A percentile compares a stretch with the other conserved stretches of the same genome.
These are phyloP conservation scores for Vitis riparia DNA, from an alignment of 164 flowering plant species.

Conservation along the genomic window DNA sequence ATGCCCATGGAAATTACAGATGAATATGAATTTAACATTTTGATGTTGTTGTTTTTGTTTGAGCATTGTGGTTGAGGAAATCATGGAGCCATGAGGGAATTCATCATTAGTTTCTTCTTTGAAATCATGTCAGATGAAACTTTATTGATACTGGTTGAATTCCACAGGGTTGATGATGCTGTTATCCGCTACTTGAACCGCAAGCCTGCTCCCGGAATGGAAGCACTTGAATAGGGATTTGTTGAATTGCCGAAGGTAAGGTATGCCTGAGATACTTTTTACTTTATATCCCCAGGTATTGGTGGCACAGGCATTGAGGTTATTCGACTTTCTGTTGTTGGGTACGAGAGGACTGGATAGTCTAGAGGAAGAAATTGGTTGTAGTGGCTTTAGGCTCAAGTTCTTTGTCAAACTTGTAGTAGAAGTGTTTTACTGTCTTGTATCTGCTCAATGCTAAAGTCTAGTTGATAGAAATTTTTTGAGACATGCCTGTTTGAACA, in stretches of 20 bases:
- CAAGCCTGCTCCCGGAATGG: slow-evolving; percentile 66
- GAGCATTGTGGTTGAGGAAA: not conserved
- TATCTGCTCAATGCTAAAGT: not conserved
- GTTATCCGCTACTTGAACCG: slow-evolving; percentile 86
- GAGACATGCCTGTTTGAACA: too few relatives aligned
- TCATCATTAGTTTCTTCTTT: not conserved
- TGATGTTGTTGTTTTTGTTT: not conserved
- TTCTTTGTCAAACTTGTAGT: not conserved
- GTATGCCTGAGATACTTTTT: not conserved
- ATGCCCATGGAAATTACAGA: too few relatives aligned
- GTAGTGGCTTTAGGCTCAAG: not conserved
- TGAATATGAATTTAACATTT: not conserved
- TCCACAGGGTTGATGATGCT: slow-evolving; percentile 86
- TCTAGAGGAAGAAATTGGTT: not conserved
- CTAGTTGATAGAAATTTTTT: too few relatives aligned
- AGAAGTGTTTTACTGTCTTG: not conserved
- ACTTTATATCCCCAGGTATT: not conserved
- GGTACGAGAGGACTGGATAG: not conserved
- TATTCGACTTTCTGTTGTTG: slow-evolving; percentile 2
- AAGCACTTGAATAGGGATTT: slow-evolving; percentile 34
- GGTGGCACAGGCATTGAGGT: not conserved
- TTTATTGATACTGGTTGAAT: not conserved
- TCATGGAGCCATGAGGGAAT: not conserved
- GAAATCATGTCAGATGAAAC: not conserved
- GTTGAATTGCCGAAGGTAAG: slow-evolving; percentile 1